Base-by-base conservation (phyloP, 257 asterid species). In the Przewalskia tangutica region DNA sequence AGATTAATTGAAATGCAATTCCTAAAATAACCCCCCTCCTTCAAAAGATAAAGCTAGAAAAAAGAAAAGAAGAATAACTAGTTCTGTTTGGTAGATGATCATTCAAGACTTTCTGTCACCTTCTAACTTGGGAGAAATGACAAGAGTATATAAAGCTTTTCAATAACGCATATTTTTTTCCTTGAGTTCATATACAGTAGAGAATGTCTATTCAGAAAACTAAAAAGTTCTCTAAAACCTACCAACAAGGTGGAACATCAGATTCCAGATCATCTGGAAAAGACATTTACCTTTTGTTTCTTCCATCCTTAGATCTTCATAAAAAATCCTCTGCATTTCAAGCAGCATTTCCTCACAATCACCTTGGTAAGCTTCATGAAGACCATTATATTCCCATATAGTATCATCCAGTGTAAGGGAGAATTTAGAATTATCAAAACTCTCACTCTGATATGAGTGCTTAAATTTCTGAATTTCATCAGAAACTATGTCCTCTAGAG, bases 371-470 rank as follows among this genome's bases (percentile, higher is more conserved):
- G 90, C 91, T 20, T 92, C 82, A 79, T 86, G 91, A 80, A 90
- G 88, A 77, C 98, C 95, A 82, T 94, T 91, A 88, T 93, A 94
- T 84, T 96, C 97, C 98, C 98, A 96, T 87, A 96, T 86, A 88
- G 88, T 86, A 88, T 94, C 95, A 84, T 89, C 93, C 80, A 73
- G 56, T 51, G 81, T 84, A 36, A 85, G 81, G 79, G 59, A 81
- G 82, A 56, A 17, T 20, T 58, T 46, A 38, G 90, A 84, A 75
- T 81, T 59, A 38, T 48, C 83, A 54, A 81, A 64, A 73, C 85
- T 65, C 50, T 77, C 88, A 77, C 86, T 84, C 51, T 77, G 66
- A 20, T 93, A 84, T 27, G 87, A 76, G 68, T 86, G 87, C 88
- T 91, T 90, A 62, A 95, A 79, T 87, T 93, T 94, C 79, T 86